Percentiles rank a stretch among this genome's conserved stretches.
These are phyloP conservation scores for Lasiodiplodia citricola DNA, from an alignment of 2,329 filamentous ascomycete genomes.

Conservation along the genomic window DNA sequence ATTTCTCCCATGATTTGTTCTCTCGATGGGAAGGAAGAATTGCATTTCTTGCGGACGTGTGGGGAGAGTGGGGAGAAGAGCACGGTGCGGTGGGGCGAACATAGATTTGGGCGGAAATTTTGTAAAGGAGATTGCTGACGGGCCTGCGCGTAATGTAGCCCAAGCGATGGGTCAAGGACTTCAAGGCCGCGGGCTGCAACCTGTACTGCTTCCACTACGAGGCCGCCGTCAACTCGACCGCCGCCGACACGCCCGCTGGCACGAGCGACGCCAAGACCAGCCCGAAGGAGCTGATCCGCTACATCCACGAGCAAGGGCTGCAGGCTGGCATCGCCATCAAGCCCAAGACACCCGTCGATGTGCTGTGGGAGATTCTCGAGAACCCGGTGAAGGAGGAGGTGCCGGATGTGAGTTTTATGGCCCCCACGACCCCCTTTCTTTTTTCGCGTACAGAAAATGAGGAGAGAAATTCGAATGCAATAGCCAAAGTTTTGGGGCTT, in stretches of 20 bases:
- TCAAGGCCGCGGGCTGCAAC: constrained; percentile 91
- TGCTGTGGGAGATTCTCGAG: constrained; percentile 89
- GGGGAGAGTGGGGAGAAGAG: neutral
- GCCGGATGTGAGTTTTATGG: constrained; percentile 74
- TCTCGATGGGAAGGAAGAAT: neutral
- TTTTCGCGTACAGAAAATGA: neutral
- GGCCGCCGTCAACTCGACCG: constrained; percentile 82
- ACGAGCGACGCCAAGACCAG: constrained; percentile 74
- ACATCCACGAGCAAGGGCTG: constrained; percentile 88
- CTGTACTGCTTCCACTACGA: constrained; percentile 99
- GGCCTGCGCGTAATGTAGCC: constrained; percentile 61
- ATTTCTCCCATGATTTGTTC: neutral
- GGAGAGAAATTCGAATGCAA: neutral
- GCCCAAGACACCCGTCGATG: constrained; percentile 86
- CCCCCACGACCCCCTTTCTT: too few relatives aligned
- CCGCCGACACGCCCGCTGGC: constrained; percentile 77
- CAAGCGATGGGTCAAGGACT: constrained; percentile 97
- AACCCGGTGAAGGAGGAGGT: constrained; percentile 72
- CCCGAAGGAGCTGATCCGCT: constrained; percentile 83
- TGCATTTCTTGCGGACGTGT: too few relatives aligned
- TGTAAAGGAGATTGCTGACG: neutral
- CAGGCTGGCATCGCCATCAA: constrained; percentile 95
- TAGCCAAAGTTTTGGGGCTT: too few relatives aligned
- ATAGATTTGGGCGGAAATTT: too few relatives aligned
- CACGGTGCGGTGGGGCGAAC: neutral